Evolutionary conservation across 768 basidiomycete genomes (phyloP).

Genomic region (Auricularia cornea): DNA sequence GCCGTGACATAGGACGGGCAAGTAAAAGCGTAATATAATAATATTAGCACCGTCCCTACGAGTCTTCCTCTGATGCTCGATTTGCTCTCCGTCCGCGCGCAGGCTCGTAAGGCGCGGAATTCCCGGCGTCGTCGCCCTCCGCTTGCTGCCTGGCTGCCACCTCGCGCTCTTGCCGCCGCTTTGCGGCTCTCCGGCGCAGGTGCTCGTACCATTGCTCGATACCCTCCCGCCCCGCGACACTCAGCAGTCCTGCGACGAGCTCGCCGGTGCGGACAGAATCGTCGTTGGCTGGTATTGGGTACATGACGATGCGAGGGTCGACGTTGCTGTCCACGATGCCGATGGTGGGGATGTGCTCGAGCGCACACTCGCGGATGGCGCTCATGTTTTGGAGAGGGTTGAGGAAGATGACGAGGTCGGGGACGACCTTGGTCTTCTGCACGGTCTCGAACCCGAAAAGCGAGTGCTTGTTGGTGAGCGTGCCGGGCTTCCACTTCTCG

Average conservation of each 20-base stretch:
- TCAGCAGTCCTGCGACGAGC: conserved; percentile 80
- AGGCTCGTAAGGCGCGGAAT: too few relatives aligned
- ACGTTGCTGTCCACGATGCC: conserved; percentile 92
- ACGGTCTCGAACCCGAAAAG: conserved; percentile 57
- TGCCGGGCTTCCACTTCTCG: conserved; percentile 92
- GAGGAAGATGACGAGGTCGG: conserved; percentile 86
- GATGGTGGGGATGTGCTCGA: conserved; percentile 85
- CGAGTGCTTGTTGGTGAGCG: conserved; percentile 76
- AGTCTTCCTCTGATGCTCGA: not conserved
- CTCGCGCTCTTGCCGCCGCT: not conserved
- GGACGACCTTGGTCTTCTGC: conserved; percentile 48
- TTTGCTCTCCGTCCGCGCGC: not conserved
- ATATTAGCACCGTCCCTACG: not conserved
- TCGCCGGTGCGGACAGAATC: conserved; percentile 89
- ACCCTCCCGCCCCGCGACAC: conserved; percentile 77
- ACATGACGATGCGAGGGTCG: conserved; percentile 94
- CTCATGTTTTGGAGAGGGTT: conserved; percentile 80
- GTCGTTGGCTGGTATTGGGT: conserved; percentile 97
- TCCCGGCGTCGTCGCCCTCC: too few relatives aligned
- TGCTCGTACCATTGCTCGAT: not conserved
- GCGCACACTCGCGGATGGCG: conserved; percentile 86
- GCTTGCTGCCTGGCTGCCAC: not conserved
- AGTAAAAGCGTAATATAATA: not conserved
- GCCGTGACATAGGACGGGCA: not conserved
- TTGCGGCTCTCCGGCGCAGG: not conserved